Evolutionary conservation across 2,329 filamentous ascomycete genomes (phyloP), one percentile per base, ranked within the genome.

Genomic region (Nemania abortiva): DNA sequence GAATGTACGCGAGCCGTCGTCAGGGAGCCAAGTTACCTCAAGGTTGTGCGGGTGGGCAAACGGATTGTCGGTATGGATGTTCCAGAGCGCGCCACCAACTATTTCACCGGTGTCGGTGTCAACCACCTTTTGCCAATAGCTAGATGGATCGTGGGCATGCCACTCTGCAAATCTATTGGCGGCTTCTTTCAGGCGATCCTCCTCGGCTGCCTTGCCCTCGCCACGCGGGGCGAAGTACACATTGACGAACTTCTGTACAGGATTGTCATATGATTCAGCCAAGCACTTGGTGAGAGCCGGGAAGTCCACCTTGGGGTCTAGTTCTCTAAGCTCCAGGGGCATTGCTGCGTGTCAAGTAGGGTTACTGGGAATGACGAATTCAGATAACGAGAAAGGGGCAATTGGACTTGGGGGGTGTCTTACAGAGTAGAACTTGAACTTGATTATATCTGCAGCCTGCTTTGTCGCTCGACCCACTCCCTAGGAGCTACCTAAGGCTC

Each of bases 1-100:
- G 20, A 73, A 76, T 0, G 18, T 13, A 9, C 74, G 76, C 6
- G 74, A 72, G 4, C 73, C 60, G 20, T 73, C 76, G 52, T 79
- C 72, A 0, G 79, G 79, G 45, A 77, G 79, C 79, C 79, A 81
- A 3, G 74, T 74, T 1, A 75, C 77, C 37, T 75, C 69, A n/a
- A 65, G 7, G 2, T 56, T 31, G 0, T 67, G 18, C 3, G 50
- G 57, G 2, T 72, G 7, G 15, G 71, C 71, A 55, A 77, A 80
- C 0, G 78, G 79, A 56, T 79, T 74, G 6, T 74, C 71, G 6
- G 70, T 50, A 63, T 77, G 72, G n/a, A 79, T 56, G 11, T 64
- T 70, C 68, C 68, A 70, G 3, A 56, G 39, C 2, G 63, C 53
- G 15, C 31, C 68, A 22, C 68, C 68, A 3, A 31, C 63, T 6